Percentiles rank a stretch among this genome's conserved stretches.
Conservation (phyloP, 306 rosid species). For the Begonia masoniana region DNA sequence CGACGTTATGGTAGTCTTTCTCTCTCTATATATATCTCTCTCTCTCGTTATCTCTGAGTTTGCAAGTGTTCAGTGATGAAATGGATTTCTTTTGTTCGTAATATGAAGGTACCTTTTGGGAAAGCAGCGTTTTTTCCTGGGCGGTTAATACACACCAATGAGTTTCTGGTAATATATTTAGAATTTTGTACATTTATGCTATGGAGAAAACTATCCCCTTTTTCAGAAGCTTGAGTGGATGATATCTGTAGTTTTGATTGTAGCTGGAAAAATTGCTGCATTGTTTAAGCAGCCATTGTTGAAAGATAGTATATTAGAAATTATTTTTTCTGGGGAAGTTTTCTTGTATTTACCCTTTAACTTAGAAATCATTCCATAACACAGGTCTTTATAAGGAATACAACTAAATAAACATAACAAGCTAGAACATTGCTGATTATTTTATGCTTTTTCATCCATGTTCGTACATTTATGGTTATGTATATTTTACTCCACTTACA, state of each 20-base stretch:
- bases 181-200: neutral
- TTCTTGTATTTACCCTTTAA: neutral
- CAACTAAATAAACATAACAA: too few relatives aligned
- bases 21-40: neutral
- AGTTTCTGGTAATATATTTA: conserved; percentile 42
- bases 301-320: too few relatives aligned
- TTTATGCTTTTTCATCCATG: too few relatives aligned
- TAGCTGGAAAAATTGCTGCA: neutral
- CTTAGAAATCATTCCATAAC: too few relatives aligned
- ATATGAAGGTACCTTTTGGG: conserved; percentile 76
- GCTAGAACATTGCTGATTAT: too few relatives aligned
- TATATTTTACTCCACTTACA: conserved; percentile 7
- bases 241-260: neutral
- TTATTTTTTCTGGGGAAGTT: neutral
- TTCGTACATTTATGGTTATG: too few relatives aligned
- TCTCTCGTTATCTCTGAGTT: neutral
- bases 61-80: neutral
- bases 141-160: conserved; percentile 81
- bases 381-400: too few relatives aligned
- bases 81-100: neutral
- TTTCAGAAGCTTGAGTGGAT: neutral
- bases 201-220: neutral
- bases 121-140: conserved; percentile 93
- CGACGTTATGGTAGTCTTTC: conserved; percentile 46
- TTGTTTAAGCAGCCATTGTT: neutral